A percentile compares a stretch with the other conserved stretches of the same genome.
phyloP scores from a whole-genome alignment of 176 grass and related monocot species.

The Rhynchospora breviuscula region DNA sequence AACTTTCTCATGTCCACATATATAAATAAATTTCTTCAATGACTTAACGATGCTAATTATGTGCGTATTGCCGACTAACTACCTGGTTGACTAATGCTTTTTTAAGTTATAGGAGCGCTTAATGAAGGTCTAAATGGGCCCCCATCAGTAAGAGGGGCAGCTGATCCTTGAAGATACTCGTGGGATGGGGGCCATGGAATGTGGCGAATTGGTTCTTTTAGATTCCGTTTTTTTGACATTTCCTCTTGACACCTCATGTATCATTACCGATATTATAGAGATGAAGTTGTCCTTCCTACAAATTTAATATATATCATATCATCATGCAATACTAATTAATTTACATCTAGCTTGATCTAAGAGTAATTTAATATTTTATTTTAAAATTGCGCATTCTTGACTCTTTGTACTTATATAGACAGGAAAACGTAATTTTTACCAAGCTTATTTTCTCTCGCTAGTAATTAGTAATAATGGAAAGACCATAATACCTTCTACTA shows the following conservation, averaged over 20 bases:
- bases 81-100: not conserved
- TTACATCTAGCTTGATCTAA: too few relatives aligned
- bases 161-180: slow-evolving; percentile 44
- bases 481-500: not conserved
- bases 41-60: not conserved
- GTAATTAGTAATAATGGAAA: not conserved
- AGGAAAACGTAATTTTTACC: too few relatives aligned
- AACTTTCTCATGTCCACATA: not conserved
- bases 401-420: not conserved
- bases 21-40: not conserved
- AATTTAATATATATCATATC: not conserved
- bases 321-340: too few relatives aligned
- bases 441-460: not conserved
- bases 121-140: slow-evolving; percentile 1
- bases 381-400: not conserved
- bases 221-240: not conserved
- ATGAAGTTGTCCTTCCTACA: not conserved
- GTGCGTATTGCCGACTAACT: not conserved
- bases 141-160: not conserved
- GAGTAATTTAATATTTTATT: too few relatives aligned
- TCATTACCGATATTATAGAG: not conserved
- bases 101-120: not conserved
- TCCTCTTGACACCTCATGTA: not conserved
- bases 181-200: slow-evolving; percentile 30
- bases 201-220: slow-evolving; percentile 43